Base-by-base conservation (phyloP, 1,284 basidiomycete species). In the Sanghuangporus baumii region DNA sequence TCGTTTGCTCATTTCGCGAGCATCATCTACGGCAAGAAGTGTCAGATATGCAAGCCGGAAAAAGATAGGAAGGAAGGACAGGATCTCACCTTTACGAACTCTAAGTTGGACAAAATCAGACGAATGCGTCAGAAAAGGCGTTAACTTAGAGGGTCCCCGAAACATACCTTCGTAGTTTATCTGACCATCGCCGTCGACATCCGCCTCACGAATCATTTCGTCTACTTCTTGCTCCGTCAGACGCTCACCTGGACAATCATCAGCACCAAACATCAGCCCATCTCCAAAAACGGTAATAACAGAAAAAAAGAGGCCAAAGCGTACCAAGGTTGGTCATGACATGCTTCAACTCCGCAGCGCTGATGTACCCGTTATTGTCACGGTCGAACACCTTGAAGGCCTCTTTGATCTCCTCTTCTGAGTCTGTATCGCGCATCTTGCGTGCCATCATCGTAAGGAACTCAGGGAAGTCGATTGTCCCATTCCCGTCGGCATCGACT, bases 161-260 rank as follows among this genome's bases (percentile, higher is more conserved):
- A 9, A 52, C 84, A 66, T 66, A 91, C 89, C 90, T 6, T 87
- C 85, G 72, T 92, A 92, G 76, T 93, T 91, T 77, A 92, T 92
- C 76, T 92, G 89, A 40, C 93, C 93, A 74, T 96, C 93, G 48
- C 94, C 96, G 73, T 98, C 95, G 59, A 94, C 86, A 76, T 99
- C 96, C 60, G 96, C 96, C 78, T 98, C 96, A 63, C 94, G 86
- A 75, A 99, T 98, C 96, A 99, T 98, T 79, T 97, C 94, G 69
- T 96, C 92, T 66, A 98, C 93, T 78, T 98, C 96, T 41, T 78
- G 85, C 71, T 98, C 94, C 16, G 93, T 87, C 62, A 98, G 81
- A 76, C 95, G 96, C 81, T 98, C 96, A 66, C 91, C 93, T 86
- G 72, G 51, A 68, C 31, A 63, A 63, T 57, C 43, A 26, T 20